These are phyloP conservation scores for Dactylellina sp. DNA, from an alignment of 2,329 filamentous ascomycete genomes.

Conservation along the genomic window DNA sequence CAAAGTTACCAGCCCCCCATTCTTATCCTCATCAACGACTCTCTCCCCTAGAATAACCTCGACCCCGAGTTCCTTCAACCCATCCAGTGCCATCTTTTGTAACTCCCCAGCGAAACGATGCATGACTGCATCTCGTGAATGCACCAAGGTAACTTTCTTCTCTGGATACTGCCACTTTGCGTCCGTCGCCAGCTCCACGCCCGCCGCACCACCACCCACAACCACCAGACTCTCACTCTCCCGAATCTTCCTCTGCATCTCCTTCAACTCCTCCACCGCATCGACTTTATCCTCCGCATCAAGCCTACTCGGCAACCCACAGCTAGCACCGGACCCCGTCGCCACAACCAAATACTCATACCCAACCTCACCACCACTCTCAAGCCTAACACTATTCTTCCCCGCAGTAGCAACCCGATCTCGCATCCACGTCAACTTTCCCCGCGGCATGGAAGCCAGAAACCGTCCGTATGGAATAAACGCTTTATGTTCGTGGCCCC, in stretches of 20 bases:
- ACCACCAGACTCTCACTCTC: conserved; percentile 66
- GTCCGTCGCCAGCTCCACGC: conserved; percentile 73
- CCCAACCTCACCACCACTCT: conserved; percentile 65
- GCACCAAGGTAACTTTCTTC: conserved; percentile 71
- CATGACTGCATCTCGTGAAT: conserved; percentile 70
- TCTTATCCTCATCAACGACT: conserved; percentile 63
- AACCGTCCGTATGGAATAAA: conserved; percentile 71
- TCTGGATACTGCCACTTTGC: conserved; percentile 70
- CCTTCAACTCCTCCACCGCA: conserved; percentile 65
- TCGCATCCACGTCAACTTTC: conserved; percentile 64
- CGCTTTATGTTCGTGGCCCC: conserved; percentile 70
- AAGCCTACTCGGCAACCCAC: conserved; percentile 68
- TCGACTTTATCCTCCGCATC: conserved; percentile 64
- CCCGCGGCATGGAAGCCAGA: conserved; percentile 63
- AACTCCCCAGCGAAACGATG: conserved; percentile 67
- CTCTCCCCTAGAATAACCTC: conserved; percentile 69
- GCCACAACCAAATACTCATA: conserved; percentile 72
- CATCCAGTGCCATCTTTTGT: conserved; percentile 64
- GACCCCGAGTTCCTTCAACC: conserved; percentile 67
- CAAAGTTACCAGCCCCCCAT: conserved; percentile 65
- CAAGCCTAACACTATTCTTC: conserved; percentile 64
- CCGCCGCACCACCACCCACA: conserved; percentile 72
- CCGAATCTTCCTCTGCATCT: conserved; percentile 67
- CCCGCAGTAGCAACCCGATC: conserved; percentile 65
- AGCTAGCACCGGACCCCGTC: conserved; percentile 68